Conservation (phyloP, 2,329 filamentous ascomycete genomes). For the Cladosporium austrohemisphaericum region DNA sequence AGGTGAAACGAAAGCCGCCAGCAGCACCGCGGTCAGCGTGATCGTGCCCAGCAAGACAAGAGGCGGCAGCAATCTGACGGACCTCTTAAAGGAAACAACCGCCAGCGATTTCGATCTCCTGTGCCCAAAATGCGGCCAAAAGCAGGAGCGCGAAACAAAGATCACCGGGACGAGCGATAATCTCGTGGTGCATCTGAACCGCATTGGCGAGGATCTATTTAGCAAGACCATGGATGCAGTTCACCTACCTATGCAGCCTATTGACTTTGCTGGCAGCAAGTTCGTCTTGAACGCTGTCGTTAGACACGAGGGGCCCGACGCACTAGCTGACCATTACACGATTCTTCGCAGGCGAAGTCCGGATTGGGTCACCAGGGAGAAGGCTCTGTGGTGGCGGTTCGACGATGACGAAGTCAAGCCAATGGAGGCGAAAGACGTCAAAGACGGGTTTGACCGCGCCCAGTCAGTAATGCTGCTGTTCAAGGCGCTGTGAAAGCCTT, state of each 20-base stretch:
- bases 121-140: slow-evolving; percentile 11
- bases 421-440: background rate
- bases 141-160: background rate
- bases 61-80: background rate
- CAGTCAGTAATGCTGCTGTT: slow-evolving; percentile 7
- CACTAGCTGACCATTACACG: slow-evolving; percentile 18
- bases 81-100: slow-evolving; percentile 6
- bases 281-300: slow-evolving; percentile 16
- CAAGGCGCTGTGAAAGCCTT: slow-evolving; percentile 3
- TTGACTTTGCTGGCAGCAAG: slow-evolving; percentile 7
- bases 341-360: slow-evolving; percentile 12
- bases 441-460: background rate
- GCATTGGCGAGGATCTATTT: background rate
- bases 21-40: slow-evolving; percentile 3
- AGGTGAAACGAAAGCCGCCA: background rate
- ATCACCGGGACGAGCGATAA: slow-evolving; percentile 11
- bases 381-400: slow-evolving; percentile 1
- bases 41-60: background rate
- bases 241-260: slow-evolving; percentile 1
- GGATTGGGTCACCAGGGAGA: background rate
- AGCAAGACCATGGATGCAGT: slow-evolving; percentile 13
- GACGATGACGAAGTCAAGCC: slow-evolving; percentile 1
- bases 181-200: slow-evolving; percentile 15
- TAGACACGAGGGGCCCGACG: slow-evolving; percentile 11
- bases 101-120: background rate